These are phyloP conservation scores for Chalara sp. DNA, from an alignment of 2,329 filamentous ascomycete genomes.

Conservation along the genomic window DNA sequence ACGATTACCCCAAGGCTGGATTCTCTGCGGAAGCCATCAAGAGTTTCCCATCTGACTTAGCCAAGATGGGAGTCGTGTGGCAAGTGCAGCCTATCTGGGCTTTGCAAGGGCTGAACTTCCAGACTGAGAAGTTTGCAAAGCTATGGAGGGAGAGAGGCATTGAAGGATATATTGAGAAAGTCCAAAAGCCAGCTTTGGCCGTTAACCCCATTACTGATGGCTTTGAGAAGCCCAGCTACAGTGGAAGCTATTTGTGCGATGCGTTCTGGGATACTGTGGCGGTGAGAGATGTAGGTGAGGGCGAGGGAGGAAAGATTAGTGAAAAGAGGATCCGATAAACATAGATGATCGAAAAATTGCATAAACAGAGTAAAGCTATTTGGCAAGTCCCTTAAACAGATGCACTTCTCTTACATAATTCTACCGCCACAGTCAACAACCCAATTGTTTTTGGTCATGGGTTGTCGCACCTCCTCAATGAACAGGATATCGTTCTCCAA, in stretches of 20 bases:
- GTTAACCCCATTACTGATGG: constrained; percentile 27
- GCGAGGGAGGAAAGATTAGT: constrained; percentile 5
- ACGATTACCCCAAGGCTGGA: constrained; percentile 29
- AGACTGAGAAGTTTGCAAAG: constrained; percentile 28
- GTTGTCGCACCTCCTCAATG: no score
- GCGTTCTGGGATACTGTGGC: constrained; percentile 31
- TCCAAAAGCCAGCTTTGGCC: constrained; percentile 17
- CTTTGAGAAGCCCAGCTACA: constrained; percentile 30
- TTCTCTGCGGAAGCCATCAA: constrained; percentile 27
- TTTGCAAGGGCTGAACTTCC: constrained; percentile 29
- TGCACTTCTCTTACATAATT: no score
- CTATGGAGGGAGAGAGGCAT: constrained; percentile 30
- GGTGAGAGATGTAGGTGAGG: constrained; percentile 18
- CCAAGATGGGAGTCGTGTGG: constrained; percentile 33
- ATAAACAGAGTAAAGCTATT: no score
- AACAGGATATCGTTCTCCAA: no score
- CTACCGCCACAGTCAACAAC: no score
- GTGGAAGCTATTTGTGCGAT: constrained; percentile 30
- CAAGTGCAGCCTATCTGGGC: constrained; percentile 36
- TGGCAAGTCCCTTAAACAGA: no score
- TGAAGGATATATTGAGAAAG: constrained; percentile 27
- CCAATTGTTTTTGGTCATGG: no score
- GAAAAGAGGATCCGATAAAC: constrained; percentile 5
- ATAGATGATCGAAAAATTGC: not conserved
- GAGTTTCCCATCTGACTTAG: constrained; percentile 27